Evolutionary conservation across 306 rosid genomes (phyloP), one percentile per base, ranked within the genome.

Genomic region (Senna tora): DNA sequence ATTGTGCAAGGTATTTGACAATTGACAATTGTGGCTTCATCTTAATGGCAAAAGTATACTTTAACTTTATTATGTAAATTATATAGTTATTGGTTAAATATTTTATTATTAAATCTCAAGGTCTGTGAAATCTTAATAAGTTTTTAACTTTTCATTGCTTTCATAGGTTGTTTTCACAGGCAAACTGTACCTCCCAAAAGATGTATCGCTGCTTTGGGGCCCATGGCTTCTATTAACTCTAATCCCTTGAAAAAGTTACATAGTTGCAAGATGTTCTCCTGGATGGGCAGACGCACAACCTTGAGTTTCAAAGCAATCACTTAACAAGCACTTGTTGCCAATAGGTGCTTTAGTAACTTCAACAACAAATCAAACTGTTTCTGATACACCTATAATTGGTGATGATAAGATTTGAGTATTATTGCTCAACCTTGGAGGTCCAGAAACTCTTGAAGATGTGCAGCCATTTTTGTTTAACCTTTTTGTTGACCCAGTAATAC

Each of bases 361-460:
- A 57, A 82, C 88, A 12, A 59, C 80, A 57, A n/a, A n/a, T n/a
- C 85, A 75, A 75, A 81, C 81, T 65, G 71, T 73, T 56, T 54
- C 92, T 6, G 75, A 81, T 72, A 55, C 81, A 22, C 84, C 89
- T 80, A n/a, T 88, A 52, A 38, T 42, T 41, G 93, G 85, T 2
- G 90, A 88, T 30, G 96, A 90, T 56, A 88, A 85, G 80, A 80
- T 90, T 34, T 97, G 96, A 73, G 97, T 93, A 17, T 75, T 93
- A 85, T 76, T 90, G 89, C 91, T 93, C 54, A 93, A 93, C 83
- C 98, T 90, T 59, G 97, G 98, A 76, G 98, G 98, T 58, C 98
- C 98, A 2, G 97, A 93, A 87, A 90, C 97, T 76, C 92, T 93
- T 74, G 97, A 93, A 36, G 98, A 93, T 62, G 98, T n/a, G n/a